Conservation (phyloP, 2,329 filamentous ascomycete species). For the Cercospora zeina region DNA sequence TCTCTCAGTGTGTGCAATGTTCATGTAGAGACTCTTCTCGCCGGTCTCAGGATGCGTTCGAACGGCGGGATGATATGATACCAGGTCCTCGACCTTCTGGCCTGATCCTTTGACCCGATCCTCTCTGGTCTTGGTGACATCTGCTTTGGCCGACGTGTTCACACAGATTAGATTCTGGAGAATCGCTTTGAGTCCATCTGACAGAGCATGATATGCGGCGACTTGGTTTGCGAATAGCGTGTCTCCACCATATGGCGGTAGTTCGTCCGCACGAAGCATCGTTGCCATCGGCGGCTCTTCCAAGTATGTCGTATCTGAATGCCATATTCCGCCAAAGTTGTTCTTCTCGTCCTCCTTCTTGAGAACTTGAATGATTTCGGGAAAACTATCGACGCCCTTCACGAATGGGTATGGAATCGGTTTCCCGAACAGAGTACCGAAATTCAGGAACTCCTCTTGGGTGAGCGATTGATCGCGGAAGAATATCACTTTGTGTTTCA, state of each 20-base stretch:
- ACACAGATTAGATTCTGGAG: constrained; percentile 62
- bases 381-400: constrained; percentile 28
- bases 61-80: constrained; percentile 71
- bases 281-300: constrained; percentile 30
- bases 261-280: constrained; percentile 27
- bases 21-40: constrained; percentile 78
- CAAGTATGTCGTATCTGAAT: constrained; percentile 31
- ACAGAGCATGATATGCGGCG: constrained; percentile 77
- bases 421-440: constrained; percentile 32
- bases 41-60: constrained; percentile 78
- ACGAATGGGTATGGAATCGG: constrained; percentile 38
- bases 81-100: constrained; percentile 70
- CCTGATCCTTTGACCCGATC: constrained; percentile 62
- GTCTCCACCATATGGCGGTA: constrained; percentile 63
- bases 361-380: constrained; percentile 32
- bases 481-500: constrained; percentile 72
- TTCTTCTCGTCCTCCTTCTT: constrained; percentile 29
- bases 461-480: constrained; percentile 73
- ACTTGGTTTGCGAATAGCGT: constrained; percentile 78
- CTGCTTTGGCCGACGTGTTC: constrained; percentile 72
- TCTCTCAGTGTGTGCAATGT: constrained; percentile 76
- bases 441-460: constrained; percentile 67
- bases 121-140: constrained; percentile 30
- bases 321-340: constrained; percentile 35
- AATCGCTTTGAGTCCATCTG: constrained; percentile 73